Conservation (phyloP, 495 filamentous ascomycete species). For the Stereocaulon alpinum region DNA sequence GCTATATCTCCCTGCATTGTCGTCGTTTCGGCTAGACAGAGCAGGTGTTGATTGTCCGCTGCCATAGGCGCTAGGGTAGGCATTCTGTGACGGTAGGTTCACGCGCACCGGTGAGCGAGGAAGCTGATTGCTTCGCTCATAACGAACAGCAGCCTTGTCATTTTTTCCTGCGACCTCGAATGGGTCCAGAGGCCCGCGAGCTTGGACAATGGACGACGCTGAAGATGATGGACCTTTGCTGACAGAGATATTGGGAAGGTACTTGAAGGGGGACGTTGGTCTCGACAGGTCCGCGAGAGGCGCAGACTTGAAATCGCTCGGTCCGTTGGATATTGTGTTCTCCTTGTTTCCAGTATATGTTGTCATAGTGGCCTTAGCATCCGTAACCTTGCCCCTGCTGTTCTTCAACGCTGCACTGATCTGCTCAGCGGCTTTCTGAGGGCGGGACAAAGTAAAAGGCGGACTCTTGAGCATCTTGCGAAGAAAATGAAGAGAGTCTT, state of each 20-base stretch:
- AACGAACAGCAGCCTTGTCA: slow-evolving; percentile 5
- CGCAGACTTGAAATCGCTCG: background rate
- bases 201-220: slow-evolving; percentile 25
- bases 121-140: slow-evolving; percentile 1
- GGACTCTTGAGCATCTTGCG: slow-evolving; percentile 21
- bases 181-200: slow-evolving; percentile 26
- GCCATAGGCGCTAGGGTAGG: background rate
- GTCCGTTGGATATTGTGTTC: background rate
- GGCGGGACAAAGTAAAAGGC: slow-evolving; percentile 4
- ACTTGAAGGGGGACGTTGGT: slow-evolving; percentile 13
- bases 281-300: background rate
- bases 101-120: slow-evolving; percentile 1
- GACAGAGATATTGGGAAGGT: slow-evolving; percentile 13
- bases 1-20: background rate
- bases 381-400: background rate
- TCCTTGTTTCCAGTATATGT: slow-evolving; percentile 5
- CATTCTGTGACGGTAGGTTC: background rate
- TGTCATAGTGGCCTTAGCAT: background rate
- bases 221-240: slow-evolving; percentile 21
- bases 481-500: slow-evolving; percentile 15
- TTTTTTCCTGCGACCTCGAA: slow-evolving; percentile 23
- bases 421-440: slow-evolving; percentile 1
- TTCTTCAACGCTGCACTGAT: background rate
- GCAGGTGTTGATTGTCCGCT: background rate
- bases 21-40: background rate